Base-by-base conservation (phyloP, 2,329 filamentous ascomycete genomes). In the Knufia petricola region DNA sequence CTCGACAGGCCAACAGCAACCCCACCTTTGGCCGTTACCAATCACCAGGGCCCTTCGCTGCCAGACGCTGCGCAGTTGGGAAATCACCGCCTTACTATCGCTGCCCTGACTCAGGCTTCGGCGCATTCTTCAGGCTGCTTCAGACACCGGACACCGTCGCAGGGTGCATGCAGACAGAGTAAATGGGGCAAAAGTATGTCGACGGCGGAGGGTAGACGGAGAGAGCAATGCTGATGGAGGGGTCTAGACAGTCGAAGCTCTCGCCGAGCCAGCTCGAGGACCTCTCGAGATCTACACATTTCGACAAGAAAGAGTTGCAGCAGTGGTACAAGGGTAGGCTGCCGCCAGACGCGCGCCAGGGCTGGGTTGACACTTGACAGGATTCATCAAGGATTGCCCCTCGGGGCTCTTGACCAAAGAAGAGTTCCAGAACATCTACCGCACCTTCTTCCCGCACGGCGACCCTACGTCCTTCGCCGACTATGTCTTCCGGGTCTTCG, bases 391-490 rank as follows among this genome's bases (percentile, higher is more conserved):
- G 75, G 92, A 98, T 70, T 98, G 92, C 70, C 92, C 92, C 3
- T 89, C 86, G 36, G 92, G 92, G 67, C 94, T 88, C 75, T 84
- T 98, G 66, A 92, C 87, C 62, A 98, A 96, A 71, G 85, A 94
- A 64, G 92, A 98, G 69, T 98, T 98, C 68, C 92, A 96, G 70
- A 96, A 96, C 73, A 98, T 98, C 63, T 98, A 98, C 71, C 87
- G 92, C 61, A 92, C 96, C 69, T 98, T 98, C 78, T 98, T 98
- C 69, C 92, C 92, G 12, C 96, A 96, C 63, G 92, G 92, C 58
- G 92, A 98, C 66, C 92, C 92, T 2, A 94, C 87, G 21, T 92
- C 87, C 2, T 98, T 98, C 66, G 92, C 92, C 65, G 90, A 96
- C 71, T 96, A 96, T 66, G 92, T 98, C 54, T 98, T 98, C 74